Percentiles rank a stretch among this genome's conserved stretches.
phyloP scores from a whole-genome alignment of 179 eudicot species.

The Camellia oleifera region DNA sequence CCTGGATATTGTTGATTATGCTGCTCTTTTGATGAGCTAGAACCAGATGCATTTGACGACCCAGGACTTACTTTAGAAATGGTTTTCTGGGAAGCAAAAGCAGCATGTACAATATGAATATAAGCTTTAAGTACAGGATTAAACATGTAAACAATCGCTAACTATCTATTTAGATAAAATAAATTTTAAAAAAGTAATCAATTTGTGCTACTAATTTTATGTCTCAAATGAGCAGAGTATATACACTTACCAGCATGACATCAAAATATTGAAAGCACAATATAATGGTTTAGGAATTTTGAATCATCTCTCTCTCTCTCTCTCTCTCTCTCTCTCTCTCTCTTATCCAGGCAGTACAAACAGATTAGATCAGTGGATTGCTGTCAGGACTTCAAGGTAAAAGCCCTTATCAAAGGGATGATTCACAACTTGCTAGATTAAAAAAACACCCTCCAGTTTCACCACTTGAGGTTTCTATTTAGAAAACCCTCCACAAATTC shows the following conservation, averaged over 20 bases:
- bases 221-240: not conserved
- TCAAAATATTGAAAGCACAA: not conserved
- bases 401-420: too few relatives aligned
- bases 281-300: not conserved
- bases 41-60: constrained; percentile 34
- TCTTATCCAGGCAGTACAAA: not conserved
- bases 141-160: not conserved
- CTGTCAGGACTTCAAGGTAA: too few relatives aligned
- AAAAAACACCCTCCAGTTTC: too few relatives aligned
- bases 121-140: constrained; percentile 6
- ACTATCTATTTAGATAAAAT: not conserved
- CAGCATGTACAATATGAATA: not conserved
- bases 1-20: constrained; percentile 43
- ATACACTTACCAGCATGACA: not conserved
- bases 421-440: too few relatives aligned
- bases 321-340: too few relatives aligned
- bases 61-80: constrained; percentile 22
- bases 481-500: too few relatives aligned
- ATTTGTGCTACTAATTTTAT: not conserved
- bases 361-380: too few relatives aligned
- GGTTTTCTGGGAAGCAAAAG: constrained; percentile 37
- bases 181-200: not conserved
- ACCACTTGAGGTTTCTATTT: too few relatives aligned
- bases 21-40: constrained; percentile 43
- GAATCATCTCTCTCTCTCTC: too few relatives aligned